phyloP scores from a whole-genome alignment of 2,329 filamentous ascomycete species.

The Colletotrichum phormii region DNA sequence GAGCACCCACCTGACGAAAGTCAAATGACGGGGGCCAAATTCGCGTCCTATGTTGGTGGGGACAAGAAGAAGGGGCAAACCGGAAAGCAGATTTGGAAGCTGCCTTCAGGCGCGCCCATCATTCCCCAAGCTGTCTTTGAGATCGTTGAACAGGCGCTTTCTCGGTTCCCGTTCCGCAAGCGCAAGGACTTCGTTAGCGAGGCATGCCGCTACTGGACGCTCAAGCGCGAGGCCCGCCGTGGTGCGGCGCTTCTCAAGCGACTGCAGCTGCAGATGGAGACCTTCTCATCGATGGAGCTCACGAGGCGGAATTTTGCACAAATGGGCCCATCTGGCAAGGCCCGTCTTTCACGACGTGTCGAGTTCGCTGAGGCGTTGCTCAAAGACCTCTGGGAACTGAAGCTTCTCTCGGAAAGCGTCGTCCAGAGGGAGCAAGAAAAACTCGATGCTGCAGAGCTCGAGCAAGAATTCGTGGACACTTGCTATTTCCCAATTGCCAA shows the following conservation, averaged over 20 bases:
- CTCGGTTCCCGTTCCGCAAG: constrained; percentile 83
- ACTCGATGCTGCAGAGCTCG: constrained; percentile 78
- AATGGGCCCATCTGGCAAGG: constrained; percentile 87
- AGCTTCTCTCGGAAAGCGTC: constrained; percentile 75
- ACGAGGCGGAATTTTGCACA: constrained; percentile 95
- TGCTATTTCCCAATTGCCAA: constrained; percentile 92
- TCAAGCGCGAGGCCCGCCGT: constrained; percentile 92
- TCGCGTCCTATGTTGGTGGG: constrained; percentile 75
- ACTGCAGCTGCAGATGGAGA: constrained; percentile 93
- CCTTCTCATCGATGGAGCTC: constrained; percentile 97
- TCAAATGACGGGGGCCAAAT: constrained; percentile 85
- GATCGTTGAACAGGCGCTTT: constrained; percentile 84
- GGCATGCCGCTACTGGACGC: constrained; percentile 96
- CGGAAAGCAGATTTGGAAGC: constrained; percentile 83
- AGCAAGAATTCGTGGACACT: constrained; percentile 84
- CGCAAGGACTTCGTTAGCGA: constrained; percentile 93
- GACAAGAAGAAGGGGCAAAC: constrained; percentile 81
- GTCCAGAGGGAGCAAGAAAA: constrained; percentile 83
- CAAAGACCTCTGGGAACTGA: constrained; percentile 81
- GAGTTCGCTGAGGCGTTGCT: constrained; percentile 85
- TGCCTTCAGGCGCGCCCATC: constrained; percentile 94
- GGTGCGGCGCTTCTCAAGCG: constrained; percentile 93
- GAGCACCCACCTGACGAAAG: constrained; percentile 83
- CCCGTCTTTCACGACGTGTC: constrained; percentile 83
- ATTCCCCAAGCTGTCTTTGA: constrained; percentile 91